Base-by-base conservation (phyloP, 306 rosid genomes). In the Astragalus membranaceus region DNA sequence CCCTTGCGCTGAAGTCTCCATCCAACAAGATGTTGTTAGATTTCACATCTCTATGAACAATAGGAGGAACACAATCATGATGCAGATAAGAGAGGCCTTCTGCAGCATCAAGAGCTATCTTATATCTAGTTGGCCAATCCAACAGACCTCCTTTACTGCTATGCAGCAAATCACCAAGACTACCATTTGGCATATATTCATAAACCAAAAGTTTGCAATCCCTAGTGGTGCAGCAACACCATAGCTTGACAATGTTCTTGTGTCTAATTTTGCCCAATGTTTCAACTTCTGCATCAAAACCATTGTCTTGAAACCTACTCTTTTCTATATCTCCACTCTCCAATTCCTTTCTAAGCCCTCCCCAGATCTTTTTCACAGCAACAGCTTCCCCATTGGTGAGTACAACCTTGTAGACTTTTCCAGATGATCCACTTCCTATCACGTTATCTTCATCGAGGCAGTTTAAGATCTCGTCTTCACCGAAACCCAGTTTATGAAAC, bases 101-200 rank as follows among this genome's bases (percentile, higher is more conserved):
- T 3, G 98, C 98, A 2, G 97, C 82, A 75, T 90, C 98, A 48
- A 94, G 74, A 64, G 92, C 95, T 20, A 93, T 88, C 81, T 88
- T 88, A 69, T 73, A 88, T 85, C 98, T 87, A 0, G 86, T 88
- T 17, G 92, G 96, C 98, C 98, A 94, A 63, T 94, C 96, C 78
- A 94, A 78, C 82, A 85, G 71, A 14, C 94, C 97, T 12, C 87
- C 88, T 79, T 87, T 94, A 13, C 83, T 88, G 39, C 96, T 73
- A 68, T 90, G 98, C 67, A 94, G 85, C 85, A 89, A 74, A 78
- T 93, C 97, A 5, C 98, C 97, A 0, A 93, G 85, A 69, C 98
- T 93, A 6, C 98, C 98, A 62, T 93, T 87, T 1, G 96, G 94
- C 98, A 93, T 90, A 78, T 90, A 90, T 79, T 93, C 98, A n/a